Conservation (phyloP, 805 yeast genomes). For the Myxozyma kluyveri region DNA sequence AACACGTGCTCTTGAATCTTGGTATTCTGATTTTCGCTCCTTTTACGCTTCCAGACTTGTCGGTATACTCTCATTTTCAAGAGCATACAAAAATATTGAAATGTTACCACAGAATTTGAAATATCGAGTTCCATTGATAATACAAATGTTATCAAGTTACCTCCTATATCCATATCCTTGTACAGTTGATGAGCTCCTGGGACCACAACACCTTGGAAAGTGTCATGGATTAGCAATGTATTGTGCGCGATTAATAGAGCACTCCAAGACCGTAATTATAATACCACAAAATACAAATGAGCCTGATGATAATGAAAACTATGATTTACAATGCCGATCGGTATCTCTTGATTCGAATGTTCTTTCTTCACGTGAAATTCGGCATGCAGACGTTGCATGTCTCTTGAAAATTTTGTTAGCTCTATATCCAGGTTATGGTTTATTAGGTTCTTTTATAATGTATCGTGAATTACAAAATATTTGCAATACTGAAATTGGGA, state of each 20-base stretch:
- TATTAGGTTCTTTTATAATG: background rate
- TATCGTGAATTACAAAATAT: background rate
- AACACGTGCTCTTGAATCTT: conserved; percentile 1
- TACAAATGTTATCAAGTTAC: background rate
- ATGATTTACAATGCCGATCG: background rate
- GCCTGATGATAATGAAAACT: too few relatives aligned
- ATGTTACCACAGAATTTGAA: too few relatives aligned
- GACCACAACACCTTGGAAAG: background rate
- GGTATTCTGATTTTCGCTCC: conserved; percentile 6
- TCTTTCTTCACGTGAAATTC: background rate
- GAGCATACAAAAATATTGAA: too few relatives aligned
- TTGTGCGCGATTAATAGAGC: conserved; percentile 2
- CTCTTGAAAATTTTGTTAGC: conserved; percentile 5
- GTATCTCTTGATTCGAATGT: conserved; percentile 1
- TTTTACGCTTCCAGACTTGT: too few relatives aligned
- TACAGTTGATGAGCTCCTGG: background rate
- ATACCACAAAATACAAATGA: too few relatives aligned
- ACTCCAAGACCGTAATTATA: background rate
- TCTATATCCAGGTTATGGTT: conserved; percentile 4
- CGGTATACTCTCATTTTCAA: too few relatives aligned
- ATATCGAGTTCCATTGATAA: conserved; percentile 7
- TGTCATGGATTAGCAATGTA: conserved; percentile 10
- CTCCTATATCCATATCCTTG: too few relatives aligned
- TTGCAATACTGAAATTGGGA: too few relatives aligned
- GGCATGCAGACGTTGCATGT: conserved; percentile 3